Evolutionary conservation across 2,329 filamentous ascomycete species (phyloP).

Genomic region (Epichloe aotearoae): DNA sequence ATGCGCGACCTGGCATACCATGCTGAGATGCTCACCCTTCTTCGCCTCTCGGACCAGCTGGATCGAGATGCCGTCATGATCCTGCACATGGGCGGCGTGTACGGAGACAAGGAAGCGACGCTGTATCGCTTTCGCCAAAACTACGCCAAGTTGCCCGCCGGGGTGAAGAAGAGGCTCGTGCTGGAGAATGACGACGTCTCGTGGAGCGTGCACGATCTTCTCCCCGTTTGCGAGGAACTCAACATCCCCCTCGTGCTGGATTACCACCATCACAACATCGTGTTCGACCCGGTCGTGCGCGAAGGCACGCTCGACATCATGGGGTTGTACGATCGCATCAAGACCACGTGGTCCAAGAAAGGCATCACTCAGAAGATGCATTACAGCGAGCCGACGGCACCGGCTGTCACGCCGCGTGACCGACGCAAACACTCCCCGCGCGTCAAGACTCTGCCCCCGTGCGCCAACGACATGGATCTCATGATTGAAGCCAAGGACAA

Average conservation of each 20-base stretch:
- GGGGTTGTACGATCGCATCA: slow-evolving; percentile 59
- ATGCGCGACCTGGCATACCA: slow-evolving; percentile 80
- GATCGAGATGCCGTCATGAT: slow-evolving; percentile 89
- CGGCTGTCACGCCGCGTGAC: slow-evolving; percentile 61
- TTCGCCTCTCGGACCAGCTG: slow-evolving; percentile 64
- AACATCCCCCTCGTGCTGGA: slow-evolving; percentile 82
- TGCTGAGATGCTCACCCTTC: slow-evolving; percentile 65
- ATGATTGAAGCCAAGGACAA: slow-evolving; percentile 99
- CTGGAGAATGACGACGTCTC: slow-evolving; percentile 90
- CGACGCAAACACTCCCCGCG: slow-evolving; percentile 75
- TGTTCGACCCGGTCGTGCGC: slow-evolving; percentile 62
- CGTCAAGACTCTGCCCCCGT: slow-evolving; percentile 70
- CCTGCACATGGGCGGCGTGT: slow-evolving; percentile 81
- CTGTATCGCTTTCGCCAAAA: slow-evolving; percentile 66
- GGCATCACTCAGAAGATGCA: slow-evolving; percentile 91
- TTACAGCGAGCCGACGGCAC: slow-evolving; percentile 60
- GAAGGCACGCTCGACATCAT: slow-evolving; percentile 80
- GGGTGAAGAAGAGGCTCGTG: slow-evolving; percentile 69
- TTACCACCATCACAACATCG: slow-evolving; percentile 90
- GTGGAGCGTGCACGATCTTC: slow-evolving; percentile 82
- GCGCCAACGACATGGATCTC: slow-evolving; percentile 73
- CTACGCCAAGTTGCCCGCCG: slow-evolving; percentile 51
- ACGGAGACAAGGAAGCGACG: slow-evolving; percentile 73
- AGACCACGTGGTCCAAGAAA: slow-evolving; percentile 73
- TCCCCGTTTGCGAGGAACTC: slow-evolving; percentile 86